Conservation (phyloP, 495 filamentous ascomycete species). For the Neurospora africana region DNA sequence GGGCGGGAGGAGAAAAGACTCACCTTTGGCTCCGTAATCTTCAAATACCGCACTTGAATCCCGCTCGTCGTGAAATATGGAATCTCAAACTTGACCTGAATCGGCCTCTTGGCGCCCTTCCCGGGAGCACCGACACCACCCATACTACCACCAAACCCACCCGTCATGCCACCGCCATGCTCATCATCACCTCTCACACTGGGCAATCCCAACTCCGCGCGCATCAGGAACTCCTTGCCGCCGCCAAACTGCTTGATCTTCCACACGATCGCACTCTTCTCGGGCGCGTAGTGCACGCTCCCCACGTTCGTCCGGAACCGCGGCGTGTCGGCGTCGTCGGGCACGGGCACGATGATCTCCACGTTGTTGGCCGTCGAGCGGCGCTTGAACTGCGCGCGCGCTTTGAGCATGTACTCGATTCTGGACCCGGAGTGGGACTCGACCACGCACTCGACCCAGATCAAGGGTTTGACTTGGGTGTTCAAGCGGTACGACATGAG, state of each 20-base stretch:
- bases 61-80: conserved; percentile 98
- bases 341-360: conserved; percentile 93
- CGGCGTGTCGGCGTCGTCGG: conserved; percentile 92
- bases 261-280: conserved; percentile 97
- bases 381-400: conserved; percentile 96
- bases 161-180: conserved; percentile 90
- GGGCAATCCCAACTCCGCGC: conserved; percentile 90
- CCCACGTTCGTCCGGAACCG: conserved; percentile 97
- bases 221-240: conserved; percentile 97
- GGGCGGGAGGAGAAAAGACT: conserved; percentile 16
- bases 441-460: conserved; percentile 98
- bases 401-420: conserved; percentile 99
- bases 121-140: conserved; percentile 57
- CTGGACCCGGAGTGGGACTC: conserved; percentile 88
- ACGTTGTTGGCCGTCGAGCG: conserved; percentile 98
- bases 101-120: conserved; percentile 85
- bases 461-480: conserved; percentile 95
- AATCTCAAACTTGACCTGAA: conserved; percentile 99
- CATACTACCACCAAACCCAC: conserved; percentile 94
- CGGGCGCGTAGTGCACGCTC: conserved; percentile 95
- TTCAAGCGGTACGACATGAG: conserved; percentile 99
- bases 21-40: conserved; percentile 99
- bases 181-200: conserved; percentile 96
- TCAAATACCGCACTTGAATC: conserved; percentile 96
- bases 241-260: conserved; percentile 99